Conservation (phyloP, 202 grass and related monocot species). For the Zizania palustris region DNA sequence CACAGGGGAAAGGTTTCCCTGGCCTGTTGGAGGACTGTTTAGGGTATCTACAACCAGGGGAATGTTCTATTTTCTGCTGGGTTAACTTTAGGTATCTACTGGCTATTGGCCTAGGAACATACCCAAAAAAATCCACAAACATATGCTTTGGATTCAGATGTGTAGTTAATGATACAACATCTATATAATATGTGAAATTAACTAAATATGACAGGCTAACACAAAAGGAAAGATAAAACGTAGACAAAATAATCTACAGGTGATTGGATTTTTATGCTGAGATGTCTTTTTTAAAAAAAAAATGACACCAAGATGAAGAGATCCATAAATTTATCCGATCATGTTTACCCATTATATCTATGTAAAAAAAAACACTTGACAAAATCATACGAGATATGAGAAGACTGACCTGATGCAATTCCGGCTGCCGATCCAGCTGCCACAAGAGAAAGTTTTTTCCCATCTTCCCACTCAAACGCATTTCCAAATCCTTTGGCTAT, state of each 20-base stretch:
- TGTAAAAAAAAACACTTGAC: not conserved
- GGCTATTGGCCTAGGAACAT: not conserved
- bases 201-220: not conserved
- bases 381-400: not conserved
- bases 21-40: not conserved
- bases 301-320: conserved; percentile 23
- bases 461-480: conserved; percentile 65
- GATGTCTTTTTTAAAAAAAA: not conserved
- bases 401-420: conserved; percentile 73
- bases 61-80: conserved; percentile 17
- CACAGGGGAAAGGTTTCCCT: not conserved
- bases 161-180: conserved; percentile 4
- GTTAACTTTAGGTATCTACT: not conserved
- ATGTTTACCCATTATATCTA: conserved; percentile 11
- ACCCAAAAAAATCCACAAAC: not conserved
- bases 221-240: not conserved
- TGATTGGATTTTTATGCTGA: not conserved
- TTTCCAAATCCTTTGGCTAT: conserved; percentile 94
- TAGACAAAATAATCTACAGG: not conserved
- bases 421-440: conserved; percentile 96
- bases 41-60: not conserved
- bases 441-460: conserved; percentile 75
- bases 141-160: not conserved
- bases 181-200: not conserved
- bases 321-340: not conserved